Evolutionary conservation across 176 grass and related monocot genomes (phyloP).

Genomic region (Panicum miliaceum): DNA sequence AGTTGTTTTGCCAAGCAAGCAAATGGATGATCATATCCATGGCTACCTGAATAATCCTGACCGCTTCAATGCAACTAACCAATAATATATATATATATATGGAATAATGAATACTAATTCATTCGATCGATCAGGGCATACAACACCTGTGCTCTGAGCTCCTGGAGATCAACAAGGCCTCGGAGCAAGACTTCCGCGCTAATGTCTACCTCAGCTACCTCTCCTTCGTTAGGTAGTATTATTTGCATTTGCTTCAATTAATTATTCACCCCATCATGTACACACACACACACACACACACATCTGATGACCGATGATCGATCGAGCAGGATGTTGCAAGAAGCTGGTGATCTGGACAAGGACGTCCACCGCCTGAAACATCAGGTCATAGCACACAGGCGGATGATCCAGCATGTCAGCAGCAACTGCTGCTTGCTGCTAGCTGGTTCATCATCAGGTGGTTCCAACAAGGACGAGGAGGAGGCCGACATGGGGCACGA

Average conservation of each 20-base stretch:
- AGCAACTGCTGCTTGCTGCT: not conserved
- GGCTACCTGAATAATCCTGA: too few species aligned
- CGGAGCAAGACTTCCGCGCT: conserved; percentile 55
- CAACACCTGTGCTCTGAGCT: conserved; percentile 65
- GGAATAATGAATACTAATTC: too few species aligned
- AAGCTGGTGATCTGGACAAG: conserved; percentile 46
- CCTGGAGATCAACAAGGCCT: conserved; percentile 64
- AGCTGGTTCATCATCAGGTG: too few species aligned
- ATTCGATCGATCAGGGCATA: conserved; percentile 46
- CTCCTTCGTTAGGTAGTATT: conserved; percentile 51
- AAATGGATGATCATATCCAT: too few species aligned
- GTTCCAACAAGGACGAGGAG: too few species aligned
- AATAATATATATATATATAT: too few species aligned
- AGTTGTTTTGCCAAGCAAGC: too few species aligned
- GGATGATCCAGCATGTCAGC: conserved; percentile 42
- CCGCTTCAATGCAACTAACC: too few species aligned
- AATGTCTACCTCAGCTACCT: conserved; percentile 53
- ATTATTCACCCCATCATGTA: too few species aligned
- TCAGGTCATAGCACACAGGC: conserved; percentile 43
- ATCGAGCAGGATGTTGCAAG: conserved; percentile 50
- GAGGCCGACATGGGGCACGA: not conserved
- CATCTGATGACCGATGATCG: not conserved
- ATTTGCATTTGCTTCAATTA: not conserved
- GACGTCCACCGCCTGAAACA: conserved; percentile 47
- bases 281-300: too few species aligned